Evolutionary conservation across 2,329 filamentous ascomycete species (phyloP), one percentile per base, ranked within the genome.

Genomic region (Fusarium chaquense): DNA sequence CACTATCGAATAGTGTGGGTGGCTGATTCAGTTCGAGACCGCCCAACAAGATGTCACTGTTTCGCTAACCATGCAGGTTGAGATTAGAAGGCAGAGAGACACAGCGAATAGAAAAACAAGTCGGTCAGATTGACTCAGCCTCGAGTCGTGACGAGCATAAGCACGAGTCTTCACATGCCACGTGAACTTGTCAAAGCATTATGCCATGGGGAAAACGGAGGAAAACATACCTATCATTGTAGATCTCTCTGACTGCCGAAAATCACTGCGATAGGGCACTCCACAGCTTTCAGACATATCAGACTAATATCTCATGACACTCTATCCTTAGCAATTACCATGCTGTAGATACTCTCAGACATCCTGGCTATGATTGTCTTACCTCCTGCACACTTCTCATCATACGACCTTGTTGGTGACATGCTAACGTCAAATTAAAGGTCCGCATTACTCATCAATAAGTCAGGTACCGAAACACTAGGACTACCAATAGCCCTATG

Each of bases 11-110:
- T 33, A n/a, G 36, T 15, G 22, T 15, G 26, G 15, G 40, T 30
- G 49, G 58, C 13, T 50, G 50, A 64, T 33, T 41, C 6, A 6
- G 38, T 36, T 64, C 61, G 13, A 64, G 61, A 58, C 59, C 55
- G 38, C 20, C 7, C 15, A 16, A 15, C 35, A 16, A 50, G 9
- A 11, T 58, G 36, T 50, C 38, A 51, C 20, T 6, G 6, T 10
- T 15, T 12, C 44, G 24, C 59, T 58, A 64, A 45, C 28, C n/a
- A 41, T 4, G 6, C 2, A 36, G 12, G 20, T 11, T 57, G 22
- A 58, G 24, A 64, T 64, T 46, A 40, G 11, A 3, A 18, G 18
- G 18, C 6, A 12, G 22, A 13, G 5, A 4, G 5, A 1, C 20
- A 9, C 4, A 18, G 9, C 46, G 13, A 62, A 46, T 62, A 6